phyloP scores from a whole-genome alignment of 768 basidiomycete genomes.

The Kwoniella sp. region DNA sequence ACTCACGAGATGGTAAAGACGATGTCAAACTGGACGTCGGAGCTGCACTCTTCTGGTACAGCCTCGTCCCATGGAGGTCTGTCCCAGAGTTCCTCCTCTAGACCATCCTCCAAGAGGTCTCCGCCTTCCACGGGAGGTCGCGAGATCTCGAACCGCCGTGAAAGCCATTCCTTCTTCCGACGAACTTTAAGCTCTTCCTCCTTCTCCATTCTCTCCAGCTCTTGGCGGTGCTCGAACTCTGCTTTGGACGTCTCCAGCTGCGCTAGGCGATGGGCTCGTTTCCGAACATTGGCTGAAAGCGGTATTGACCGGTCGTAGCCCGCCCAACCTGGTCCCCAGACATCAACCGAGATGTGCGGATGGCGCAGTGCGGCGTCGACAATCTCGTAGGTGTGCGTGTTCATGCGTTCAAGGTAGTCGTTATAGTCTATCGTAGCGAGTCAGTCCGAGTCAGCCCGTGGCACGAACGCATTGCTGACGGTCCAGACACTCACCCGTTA shows the following conservation, averaged over 20 bases:
- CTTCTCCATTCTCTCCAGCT: not conserved
- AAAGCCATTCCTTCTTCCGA: slow-evolving; percentile 11
- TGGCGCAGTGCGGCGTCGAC: slow-evolving; percentile 48
- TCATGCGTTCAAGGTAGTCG: slow-evolving; percentile 50
- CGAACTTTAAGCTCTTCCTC: slow-evolving; percentile 10
- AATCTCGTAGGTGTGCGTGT: slow-evolving; percentile 50
- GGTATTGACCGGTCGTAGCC: slow-evolving; percentile 40
- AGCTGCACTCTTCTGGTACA: slow-evolving; percentile 17
- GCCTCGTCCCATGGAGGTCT: slow-evolving; percentile 12
- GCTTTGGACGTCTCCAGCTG: slow-evolving; percentile 24
- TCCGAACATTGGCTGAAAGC: slow-evolving; percentile 42
- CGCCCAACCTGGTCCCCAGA: slow-evolving; percentile 50
- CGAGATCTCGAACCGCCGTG: slow-evolving; percentile 16
- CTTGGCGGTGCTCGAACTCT: slow-evolving; percentile 1
- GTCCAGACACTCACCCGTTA: slow-evolving; percentile 40
- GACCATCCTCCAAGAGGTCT: not conserved
- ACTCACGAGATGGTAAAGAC: slow-evolving; percentile 49
- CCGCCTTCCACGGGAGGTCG: slow-evolving; percentile 5
- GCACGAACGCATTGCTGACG: not conserved
- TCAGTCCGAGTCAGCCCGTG: not conserved
- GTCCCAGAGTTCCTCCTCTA: slow-evolving; percentile 5
- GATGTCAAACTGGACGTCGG: slow-evolving; percentile 24
- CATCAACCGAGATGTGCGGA: slow-evolving; percentile 42
- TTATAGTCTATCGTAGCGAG: slow-evolving; percentile 33
- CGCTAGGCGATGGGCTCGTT: slow-evolving; percentile 23